phyloP scores from a whole-genome alignment of 2,329 filamentous ascomycete species.

The Rhynchosporium agropyri region DNA sequence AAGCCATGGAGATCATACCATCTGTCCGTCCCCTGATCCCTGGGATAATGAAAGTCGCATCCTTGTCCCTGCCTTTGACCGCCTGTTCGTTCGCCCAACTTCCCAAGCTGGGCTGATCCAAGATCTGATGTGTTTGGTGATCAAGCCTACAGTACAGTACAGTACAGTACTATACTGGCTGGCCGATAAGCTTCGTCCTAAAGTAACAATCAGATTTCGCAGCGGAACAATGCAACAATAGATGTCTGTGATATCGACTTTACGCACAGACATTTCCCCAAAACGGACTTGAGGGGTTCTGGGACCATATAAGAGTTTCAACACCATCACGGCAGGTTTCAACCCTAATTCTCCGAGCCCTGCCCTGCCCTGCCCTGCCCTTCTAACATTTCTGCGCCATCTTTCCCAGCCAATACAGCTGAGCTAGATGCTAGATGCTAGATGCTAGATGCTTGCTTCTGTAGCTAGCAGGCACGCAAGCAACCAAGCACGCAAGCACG shows the following conservation, averaged over 20 bases:
- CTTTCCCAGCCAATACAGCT: background rate
- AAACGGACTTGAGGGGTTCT: conserved; percentile 40
- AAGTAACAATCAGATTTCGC: conserved; percentile 26
- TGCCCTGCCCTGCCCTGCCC: conserved; percentile 20
- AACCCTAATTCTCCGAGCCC: conserved; percentile 34
- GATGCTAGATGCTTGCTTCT: background rate
- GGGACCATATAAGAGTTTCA: conserved; percentile 43
- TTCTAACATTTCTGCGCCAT: background rate
- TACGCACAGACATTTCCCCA: conserved; percentile 41
- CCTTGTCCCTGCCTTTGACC: conserved; percentile 39
- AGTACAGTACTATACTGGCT: conserved; percentile 23
- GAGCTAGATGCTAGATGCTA: background rate
- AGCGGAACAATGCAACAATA: conserved; percentile 31
- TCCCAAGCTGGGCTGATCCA: conserved; percentile 21
- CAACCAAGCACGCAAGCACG: background rate
- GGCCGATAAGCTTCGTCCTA: conserved; percentile 34
- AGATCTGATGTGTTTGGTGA: conserved; percentile 35
- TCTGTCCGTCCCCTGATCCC: conserved; percentile 31
- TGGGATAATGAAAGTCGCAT: conserved; percentile 29
- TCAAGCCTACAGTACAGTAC: conserved; percentile 23
- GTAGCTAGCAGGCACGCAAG: conserved; percentile 26
- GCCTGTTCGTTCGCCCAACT: conserved; percentile 39
- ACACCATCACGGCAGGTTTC: conserved; percentile 39
- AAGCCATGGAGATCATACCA: conserved; percentile 42
- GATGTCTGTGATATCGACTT: conserved; percentile 35